Conservation (phyloP, 2,329 filamentous ascomycete genomes). For the Mollisiaceae sp. region DNA sequence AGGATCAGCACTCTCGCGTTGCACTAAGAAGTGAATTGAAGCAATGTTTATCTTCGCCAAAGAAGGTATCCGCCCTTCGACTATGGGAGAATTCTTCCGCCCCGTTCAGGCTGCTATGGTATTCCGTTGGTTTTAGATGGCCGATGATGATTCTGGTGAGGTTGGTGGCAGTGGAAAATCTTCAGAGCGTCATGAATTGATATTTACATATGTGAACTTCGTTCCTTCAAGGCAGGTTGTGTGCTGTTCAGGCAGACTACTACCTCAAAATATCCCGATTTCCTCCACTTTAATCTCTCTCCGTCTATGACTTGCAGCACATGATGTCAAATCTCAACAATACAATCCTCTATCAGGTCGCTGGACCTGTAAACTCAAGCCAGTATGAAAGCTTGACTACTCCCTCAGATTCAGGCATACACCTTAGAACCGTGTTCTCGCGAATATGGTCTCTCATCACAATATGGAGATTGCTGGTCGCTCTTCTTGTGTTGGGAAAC, state of each 20-base stretch:
- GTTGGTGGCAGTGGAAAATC: slow-evolving; percentile 13
- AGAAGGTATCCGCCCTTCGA: not conserved
- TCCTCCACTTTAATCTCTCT: slow-evolving; percentile 18
- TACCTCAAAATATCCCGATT: not conserved
- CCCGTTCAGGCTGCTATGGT: not conserved
- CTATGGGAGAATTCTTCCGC: slow-evolving; percentile 13
- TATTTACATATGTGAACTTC: slow-evolving; percentile 13
- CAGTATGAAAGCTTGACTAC: slow-evolving; percentile 1
- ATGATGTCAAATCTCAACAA: slow-evolving; percentile 19
- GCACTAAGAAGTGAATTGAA: not conserved
- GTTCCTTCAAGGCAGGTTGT: slow-evolving; percentile 6
- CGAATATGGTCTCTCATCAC: slow-evolving; percentile 38
- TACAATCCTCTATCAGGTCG: slow-evolving; percentile 14
- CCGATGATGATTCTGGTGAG: slow-evolving; percentile 10
- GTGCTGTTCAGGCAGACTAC: not conserved
- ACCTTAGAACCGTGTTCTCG: slow-evolving; percentile 18
- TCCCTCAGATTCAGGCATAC: not conserved
- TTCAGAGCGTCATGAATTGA: no score
- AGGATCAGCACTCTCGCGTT: slow-evolving; percentile 11
- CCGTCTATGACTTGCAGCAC: not conserved
- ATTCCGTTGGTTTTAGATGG: not conserved
- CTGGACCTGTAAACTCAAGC: slow-evolving; percentile 15
- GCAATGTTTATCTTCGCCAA: slow-evolving; percentile 8
- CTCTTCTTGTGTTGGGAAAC: slow-evolving; percentile 55
- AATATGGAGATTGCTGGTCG: slow-evolving; percentile 41